These are phyloP conservation scores for Pythium aristosporum DNA, from an alignment of 352 stramenopile genomes.

Conservation along the genomic window DNA sequence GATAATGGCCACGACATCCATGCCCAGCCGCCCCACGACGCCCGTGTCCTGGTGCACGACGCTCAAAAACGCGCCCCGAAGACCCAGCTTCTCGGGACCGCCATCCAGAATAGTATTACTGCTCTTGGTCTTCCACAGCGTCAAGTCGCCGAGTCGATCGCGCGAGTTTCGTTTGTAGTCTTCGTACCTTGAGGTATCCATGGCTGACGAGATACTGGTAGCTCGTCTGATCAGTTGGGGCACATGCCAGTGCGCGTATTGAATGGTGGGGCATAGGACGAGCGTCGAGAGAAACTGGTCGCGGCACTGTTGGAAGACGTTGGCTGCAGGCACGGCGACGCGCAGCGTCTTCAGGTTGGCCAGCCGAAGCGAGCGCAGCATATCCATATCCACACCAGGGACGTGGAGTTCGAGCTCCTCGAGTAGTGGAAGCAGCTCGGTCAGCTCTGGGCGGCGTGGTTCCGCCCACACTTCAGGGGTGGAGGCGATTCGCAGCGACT, in stretches of 20 bases:
- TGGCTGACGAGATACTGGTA: too few relatives aligned
- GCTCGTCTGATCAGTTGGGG: too few relatives aligned
- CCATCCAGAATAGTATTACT: background rate
- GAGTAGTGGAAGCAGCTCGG: background rate
- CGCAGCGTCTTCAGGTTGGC: background rate
- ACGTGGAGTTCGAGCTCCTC: constrained; percentile 4
- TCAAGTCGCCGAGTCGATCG: background rate
- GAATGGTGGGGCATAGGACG: background rate
- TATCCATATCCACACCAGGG: background rate
- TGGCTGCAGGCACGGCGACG: background rate
- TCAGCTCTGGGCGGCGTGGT: too few relatives aligned
- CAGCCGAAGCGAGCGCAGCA: background rate
- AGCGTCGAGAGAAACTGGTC: background rate
- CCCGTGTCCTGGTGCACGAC: background rate
- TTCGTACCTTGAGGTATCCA: background rate
- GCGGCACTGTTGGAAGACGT: background rate
- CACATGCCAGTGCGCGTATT: too few relatives aligned
- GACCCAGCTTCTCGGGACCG: background rate
- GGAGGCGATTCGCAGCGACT: background rate
- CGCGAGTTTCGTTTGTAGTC: background rate
- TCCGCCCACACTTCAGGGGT: background rate
- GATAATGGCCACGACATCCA: background rate
- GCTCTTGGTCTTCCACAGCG: background rate
- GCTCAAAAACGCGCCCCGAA: background rate
- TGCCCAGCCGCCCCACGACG: background rate